Percentiles rank a stretch among this genome's conserved stretches.
phyloP scores from a whole-genome alignment of 2,329 filamentous ascomycete genomes.

The Alternaria sp. region DNA sequence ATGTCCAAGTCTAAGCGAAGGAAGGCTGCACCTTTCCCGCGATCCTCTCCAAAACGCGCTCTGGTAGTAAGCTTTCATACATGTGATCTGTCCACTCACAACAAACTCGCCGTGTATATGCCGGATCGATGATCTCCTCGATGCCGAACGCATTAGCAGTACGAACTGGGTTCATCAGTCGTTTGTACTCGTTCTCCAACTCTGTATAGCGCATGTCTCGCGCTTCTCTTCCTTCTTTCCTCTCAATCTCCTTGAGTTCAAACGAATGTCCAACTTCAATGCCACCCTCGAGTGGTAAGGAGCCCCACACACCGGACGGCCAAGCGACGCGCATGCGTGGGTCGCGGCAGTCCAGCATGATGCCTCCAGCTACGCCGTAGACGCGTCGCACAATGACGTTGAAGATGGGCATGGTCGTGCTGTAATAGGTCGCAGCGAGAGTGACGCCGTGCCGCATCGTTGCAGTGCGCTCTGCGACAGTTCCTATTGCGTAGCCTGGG shows the following conservation, averaged over 20 bases:
- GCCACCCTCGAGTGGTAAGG: constrained; percentile 66
- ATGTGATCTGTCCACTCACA: constrained; percentile 63
- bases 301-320: constrained; percentile 69
- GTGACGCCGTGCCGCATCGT: constrained; percentile 70
- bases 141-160: constrained; percentile 69
- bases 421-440: constrained; percentile 66
- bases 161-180: constrained; percentile 69
- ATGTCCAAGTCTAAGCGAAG: constrained; percentile 28
- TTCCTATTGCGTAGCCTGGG: constrained; percentile 67
- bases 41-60: constrained; percentile 55
- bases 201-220: constrained; percentile 59
- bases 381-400: constrained; percentile 66
- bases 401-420: constrained; percentile 68
- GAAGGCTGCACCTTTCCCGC: constrained; percentile 45
- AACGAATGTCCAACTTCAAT: constrained; percentile 69
- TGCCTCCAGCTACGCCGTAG: constrained; percentile 68
- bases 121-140: constrained; percentile 70
- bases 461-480: constrained; percentile 65
- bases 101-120: constrained; percentile 61
- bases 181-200: constrained; percentile 64
- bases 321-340: constrained; percentile 67
- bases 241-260: constrained; percentile 62
- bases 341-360: constrained; percentile 69
- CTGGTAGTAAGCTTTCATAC: constrained; percentile 60
- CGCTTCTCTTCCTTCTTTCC: constrained; percentile 57